These are phyloP conservation scores for Corallochytrium limacisporum DNA, from an alignment of 78 protist genomes.

Conservation along the genomic window DNA sequence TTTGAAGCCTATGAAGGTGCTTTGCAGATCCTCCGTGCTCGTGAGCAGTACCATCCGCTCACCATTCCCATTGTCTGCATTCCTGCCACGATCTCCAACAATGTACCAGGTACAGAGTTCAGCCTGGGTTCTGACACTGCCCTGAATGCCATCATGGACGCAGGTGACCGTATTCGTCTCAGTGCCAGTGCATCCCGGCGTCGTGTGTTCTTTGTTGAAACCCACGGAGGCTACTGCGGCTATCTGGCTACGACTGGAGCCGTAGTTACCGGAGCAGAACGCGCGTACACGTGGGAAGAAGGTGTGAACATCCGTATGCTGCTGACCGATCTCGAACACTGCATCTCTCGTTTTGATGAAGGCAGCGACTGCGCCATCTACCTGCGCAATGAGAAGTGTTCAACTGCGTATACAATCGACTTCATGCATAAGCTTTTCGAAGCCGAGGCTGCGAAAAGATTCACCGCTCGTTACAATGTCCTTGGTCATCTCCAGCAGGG, in stretches of 20 bases:
- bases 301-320: neutral
- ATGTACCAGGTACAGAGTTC: conserved; percentile 54
- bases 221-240: conserved; percentile 51
- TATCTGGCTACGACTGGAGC: conserved; percentile 29
- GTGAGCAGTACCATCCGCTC: conserved; percentile 2
- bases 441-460: conserved; percentile 36
- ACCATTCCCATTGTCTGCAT: conserved; percentile 24
- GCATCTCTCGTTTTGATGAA: neutral
- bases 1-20: conserved; percentile 46
- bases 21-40: conserved; percentile 16
- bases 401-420: conserved; percentile 26
- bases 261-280: conserved; percentile 39
- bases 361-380: neutral
- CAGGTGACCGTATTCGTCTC: conserved; percentile 43
- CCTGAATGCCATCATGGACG: conserved; percentile 45
- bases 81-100: conserved; percentile 65
- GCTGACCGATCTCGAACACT: neutral
- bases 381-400: conserved; percentile 24
- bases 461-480: conserved; percentile 23
- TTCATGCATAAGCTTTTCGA: conserved; percentile 17
- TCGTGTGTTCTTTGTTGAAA: conserved; percentile 56
- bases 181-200: conserved; percentile 37
- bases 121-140: conserved; percentile 57
- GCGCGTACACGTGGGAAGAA: conserved; percentile 28
- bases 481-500: conserved; percentile 63